These are phyloP conservation scores for Corynespora cassiicola DNA, from an alignment of 2,329 filamentous ascomycete species.

Conservation along the genomic window DNA sequence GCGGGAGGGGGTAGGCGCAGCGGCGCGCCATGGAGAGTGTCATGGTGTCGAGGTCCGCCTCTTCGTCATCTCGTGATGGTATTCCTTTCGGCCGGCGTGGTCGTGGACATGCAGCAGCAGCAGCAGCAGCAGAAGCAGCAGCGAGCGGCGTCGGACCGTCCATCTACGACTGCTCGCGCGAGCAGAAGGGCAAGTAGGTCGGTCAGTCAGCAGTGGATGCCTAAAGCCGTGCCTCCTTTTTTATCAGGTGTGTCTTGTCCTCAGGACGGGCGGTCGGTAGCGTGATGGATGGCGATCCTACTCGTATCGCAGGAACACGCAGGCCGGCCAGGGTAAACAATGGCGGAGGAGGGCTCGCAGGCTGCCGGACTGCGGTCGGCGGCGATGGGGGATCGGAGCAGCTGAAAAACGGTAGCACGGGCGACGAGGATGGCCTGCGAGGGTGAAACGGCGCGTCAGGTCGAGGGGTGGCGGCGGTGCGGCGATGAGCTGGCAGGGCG, in stretches of 20 bases:
- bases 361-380: no score
- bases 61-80: conserved; percentile 30
- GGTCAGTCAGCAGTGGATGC: no score
- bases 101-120: no score
- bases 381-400: conserved; percentile 4
- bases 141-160: conserved; percentile 1
- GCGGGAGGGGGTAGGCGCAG: conserved; percentile 19
- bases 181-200: no score
- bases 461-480: conserved; percentile 15
- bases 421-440: conserved; percentile 22
- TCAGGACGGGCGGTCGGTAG: neutral
- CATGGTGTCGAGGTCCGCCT: conserved; percentile 29
- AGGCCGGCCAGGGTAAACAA: neutral
- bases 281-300: no score
- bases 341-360: no score
- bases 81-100: no score
- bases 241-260: no score
- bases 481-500: conserved; percentile 25
- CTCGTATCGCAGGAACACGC: neutral
- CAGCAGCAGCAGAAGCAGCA: no score
- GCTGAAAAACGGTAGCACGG: conserved; percentile 16
- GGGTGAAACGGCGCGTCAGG: conserved; percentile 29
- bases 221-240: no score
- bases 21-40: conserved; percentile 28
- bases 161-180: conserved; percentile 13